Evolutionary conservation across 2,329 filamentous ascomycete genomes (phyloP).

Genomic region (Aspergillus costaricaensis): DNA sequence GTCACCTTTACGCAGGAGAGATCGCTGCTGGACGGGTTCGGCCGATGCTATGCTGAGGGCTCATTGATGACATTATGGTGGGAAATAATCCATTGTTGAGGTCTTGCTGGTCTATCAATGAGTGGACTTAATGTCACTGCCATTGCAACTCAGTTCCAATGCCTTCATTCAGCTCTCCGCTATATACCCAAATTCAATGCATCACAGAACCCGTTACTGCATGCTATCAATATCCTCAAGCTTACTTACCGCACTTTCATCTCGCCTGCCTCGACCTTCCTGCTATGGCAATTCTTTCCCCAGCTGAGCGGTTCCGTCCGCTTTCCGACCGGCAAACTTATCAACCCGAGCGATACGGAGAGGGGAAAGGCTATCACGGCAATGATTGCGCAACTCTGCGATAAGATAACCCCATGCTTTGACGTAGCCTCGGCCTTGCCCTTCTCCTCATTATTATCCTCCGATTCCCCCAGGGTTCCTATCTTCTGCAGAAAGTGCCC

Average conservation of each 20-base stretch:
- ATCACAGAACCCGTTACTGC: not conserved
- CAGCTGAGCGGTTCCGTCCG: conserved; percentile 2
- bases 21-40: no score
- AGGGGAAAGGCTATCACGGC: not conserved
- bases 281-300: conserved; percentile 1
- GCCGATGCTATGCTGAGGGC: not conserved
- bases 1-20: not conserved
- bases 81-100: not conserved
- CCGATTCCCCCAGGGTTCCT: not conserved
- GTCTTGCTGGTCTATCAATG: not conserved
- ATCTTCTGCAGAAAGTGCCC: not conserved
- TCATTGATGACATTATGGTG: not conserved
- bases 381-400: conserved; percentile 7
- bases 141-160: not conserved
- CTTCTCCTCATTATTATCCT: conserved; percentile 6
- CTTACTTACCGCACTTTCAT: not conserved
- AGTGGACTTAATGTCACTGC: not conserved
- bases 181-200: not conserved
- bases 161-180: not conserved
- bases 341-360: conserved; percentile 1
- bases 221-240: not conserved
- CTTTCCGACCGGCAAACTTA: not conserved
- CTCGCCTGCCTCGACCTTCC: conserved; percentile 1
- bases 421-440: not conserved
- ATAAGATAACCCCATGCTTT: conserved; percentile 6